A percentile compares a stretch with the other conserved stretches of the same genome.
Evolutionary conservation across 1,284 basidiomycete genomes (phyloP).

Genomic region (Stygiomarasmius scandens): DNA sequence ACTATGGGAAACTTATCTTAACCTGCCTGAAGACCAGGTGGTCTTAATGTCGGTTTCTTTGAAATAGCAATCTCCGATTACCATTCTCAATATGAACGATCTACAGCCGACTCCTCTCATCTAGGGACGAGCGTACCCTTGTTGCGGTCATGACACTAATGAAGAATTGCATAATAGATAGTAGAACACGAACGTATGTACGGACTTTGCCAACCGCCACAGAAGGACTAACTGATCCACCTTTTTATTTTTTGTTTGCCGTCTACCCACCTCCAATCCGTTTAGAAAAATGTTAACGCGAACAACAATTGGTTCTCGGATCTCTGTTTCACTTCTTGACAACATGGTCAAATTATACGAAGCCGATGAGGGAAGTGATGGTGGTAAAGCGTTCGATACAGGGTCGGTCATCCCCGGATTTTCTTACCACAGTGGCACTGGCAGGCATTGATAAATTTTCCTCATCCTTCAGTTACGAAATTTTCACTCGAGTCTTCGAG

Average conservation of each 20-base stretch:
- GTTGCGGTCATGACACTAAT: constrained; percentile 71
- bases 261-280: background rate
- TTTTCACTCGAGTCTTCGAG: constrained; percentile 57
- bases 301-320: constrained; percentile 56
- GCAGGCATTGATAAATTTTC: constrained; percentile 8
- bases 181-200: constrained; percentile 58
- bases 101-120: constrained; percentile 71
- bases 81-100: constrained; percentile 4
- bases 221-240: background rate
- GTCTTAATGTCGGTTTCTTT: constrained; percentile 66
- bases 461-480: constrained; percentile 47
- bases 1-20: constrained; percentile 68
- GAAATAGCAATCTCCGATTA: no score
- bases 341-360: constrained; percentile 70
- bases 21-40: constrained; percentile 70
- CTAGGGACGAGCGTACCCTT: constrained; percentile 64
- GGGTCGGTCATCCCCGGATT: constrained; percentile 45
- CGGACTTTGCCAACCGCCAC: background rate
- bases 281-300: constrained; percentile 53
- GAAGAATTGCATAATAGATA: constrained; percentile 68
- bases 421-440: background rate
- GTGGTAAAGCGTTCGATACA: constrained; percentile 70
- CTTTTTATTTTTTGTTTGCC: background rate
- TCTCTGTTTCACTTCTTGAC: constrained; percentile 66
- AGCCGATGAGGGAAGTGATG: constrained; percentile 60